Percentiles rank a stretch among this genome's conserved stretches.
Evolutionary conservation across 2,329 filamentous ascomycete species (phyloP).

Genomic region (Fusarium coffeatum): DNA sequence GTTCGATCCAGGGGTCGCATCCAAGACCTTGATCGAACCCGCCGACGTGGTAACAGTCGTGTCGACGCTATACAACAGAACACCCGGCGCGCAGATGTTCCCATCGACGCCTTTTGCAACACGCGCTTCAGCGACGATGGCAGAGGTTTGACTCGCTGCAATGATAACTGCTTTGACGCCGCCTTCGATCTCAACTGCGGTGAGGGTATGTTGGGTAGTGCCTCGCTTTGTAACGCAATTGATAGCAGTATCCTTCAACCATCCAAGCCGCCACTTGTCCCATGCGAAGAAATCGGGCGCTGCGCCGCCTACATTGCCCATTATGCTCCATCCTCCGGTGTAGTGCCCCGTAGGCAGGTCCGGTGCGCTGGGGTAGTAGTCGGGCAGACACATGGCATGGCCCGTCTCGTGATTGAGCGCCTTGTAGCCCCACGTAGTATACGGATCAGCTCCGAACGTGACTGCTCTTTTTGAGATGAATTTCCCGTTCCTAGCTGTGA

Average conservation of each 20-base stretch:
- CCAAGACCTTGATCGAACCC: slow-evolving; percentile 50
- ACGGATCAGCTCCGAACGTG: slow-evolving; percentile 50
- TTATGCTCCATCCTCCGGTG: slow-evolving; percentile 53
- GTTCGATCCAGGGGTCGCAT: slow-evolving; percentile 47
- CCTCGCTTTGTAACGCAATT: slow-evolving; percentile 47
- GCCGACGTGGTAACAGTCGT: slow-evolving; percentile 45
- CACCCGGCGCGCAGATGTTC: slow-evolving; percentile 48
- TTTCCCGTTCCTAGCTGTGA: neutral
- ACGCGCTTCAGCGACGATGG: slow-evolving; percentile 51
- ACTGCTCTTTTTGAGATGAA: slow-evolving; percentile 43
- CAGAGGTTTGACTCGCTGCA: slow-evolving; percentile 18
- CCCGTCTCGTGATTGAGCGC: slow-evolving; percentile 54
- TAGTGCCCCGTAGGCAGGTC: slow-evolving; percentile 44
- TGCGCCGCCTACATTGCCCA: slow-evolving; percentile 51
- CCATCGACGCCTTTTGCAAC: slow-evolving; percentile 42
- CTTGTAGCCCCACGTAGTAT: slow-evolving; percentile 49
- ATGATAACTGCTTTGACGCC: slow-evolving; percentile 33
- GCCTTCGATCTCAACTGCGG: slow-evolving; percentile 11
- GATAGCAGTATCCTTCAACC: slow-evolving; percentile 50
- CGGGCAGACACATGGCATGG: slow-evolving; percentile 54
- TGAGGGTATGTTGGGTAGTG: slow-evolving; percentile 44
- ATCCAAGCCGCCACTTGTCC: slow-evolving; percentile 55
- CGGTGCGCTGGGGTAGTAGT: slow-evolving; percentile 49
- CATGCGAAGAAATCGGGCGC: slow-evolving; percentile 54
- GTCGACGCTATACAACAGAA: slow-evolving; percentile 53